phyloP scores from a whole-genome alignment of 176 grass and related monocot genomes.

The Lolium perenne region DNA sequence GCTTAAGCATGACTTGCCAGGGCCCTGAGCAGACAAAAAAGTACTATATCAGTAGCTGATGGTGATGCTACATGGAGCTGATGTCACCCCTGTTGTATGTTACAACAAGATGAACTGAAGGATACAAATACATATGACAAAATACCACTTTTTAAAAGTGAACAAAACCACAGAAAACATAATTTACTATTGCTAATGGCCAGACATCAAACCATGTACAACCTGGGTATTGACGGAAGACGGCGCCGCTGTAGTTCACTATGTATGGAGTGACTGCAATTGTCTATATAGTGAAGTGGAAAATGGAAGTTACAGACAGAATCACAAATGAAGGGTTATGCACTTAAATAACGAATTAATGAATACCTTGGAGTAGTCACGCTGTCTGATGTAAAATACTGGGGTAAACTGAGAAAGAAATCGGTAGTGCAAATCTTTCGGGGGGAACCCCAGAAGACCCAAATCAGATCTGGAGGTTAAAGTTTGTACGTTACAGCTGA shows the following conservation, averaged over 20 bases:
- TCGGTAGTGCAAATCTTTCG: slow-evolving; percentile 91
- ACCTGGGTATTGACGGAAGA: slow-evolving; percentile 97
- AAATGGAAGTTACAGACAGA: slow-evolving; percentile 39
- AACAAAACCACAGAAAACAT: neutral
- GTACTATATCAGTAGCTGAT: slow-evolving; percentile 14
- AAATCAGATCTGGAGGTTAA: slow-evolving; percentile 80
- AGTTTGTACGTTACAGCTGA: slow-evolving; percentile 2
- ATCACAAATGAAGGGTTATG: slow-evolving; percentile 27
- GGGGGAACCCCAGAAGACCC: slow-evolving; percentile 89
- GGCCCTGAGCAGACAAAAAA: slow-evolving; percentile 65
- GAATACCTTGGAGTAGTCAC: slow-evolving; percentile 94
- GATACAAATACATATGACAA: neutral
- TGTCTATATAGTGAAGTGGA: slow-evolving; percentile 59
- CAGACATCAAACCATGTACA: neutral
- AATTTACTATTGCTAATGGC: neutral
- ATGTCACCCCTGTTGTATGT: neutral
- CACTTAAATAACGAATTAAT: slow-evolving; percentile 28
- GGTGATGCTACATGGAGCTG: neutral
- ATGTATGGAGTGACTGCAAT: slow-evolving; percentile 85
- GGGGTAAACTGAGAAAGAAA: slow-evolving; percentile 97
- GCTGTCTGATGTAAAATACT: slow-evolving; percentile 93
- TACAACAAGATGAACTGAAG: neutral
- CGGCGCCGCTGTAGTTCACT: slow-evolving; percentile 87
- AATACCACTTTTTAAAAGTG: neutral
- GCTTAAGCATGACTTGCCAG: slow-evolving; percentile 98